phyloP scores from a whole-genome alignment of 179 eudicot species.

The Camellia oleifera region DNA sequence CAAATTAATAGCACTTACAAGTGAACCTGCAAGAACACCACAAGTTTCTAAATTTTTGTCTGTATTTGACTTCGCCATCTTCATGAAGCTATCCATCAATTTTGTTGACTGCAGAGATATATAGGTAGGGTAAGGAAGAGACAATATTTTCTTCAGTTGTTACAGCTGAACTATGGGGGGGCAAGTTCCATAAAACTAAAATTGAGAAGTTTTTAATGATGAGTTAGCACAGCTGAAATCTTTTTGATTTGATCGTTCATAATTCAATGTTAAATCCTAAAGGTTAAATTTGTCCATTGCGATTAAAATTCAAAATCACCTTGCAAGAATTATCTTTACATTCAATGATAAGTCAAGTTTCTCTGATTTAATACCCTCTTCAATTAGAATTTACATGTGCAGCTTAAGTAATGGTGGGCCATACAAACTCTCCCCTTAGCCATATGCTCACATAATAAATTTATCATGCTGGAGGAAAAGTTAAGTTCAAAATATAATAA shows the following conservation, averaged over 20 bases:
- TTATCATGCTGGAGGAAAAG: not conserved
- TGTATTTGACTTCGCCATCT: conserved; percentile 86
- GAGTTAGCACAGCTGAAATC: not conserved
- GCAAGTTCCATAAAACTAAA: conserved; percentile 7
- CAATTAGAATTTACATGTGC: not conserved
- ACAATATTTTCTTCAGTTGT: not conserved
- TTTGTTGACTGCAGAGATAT: conserved; percentile 60
- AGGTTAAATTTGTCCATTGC: too few relatives aligned
- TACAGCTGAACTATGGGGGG: not conserved
- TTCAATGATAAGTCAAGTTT: too few relatives aligned
- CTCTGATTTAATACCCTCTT: too few relatives aligned
- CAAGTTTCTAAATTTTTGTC: conserved; percentile 86
- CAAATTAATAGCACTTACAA: conserved; percentile 52
- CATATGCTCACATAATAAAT: not conserved
- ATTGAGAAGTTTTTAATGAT: not conserved
- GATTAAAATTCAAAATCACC: too few relatives aligned
- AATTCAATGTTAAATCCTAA: too few relatives aligned
- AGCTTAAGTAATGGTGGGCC: not conserved
- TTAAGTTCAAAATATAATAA: not conserved
- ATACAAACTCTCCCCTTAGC: not conserved
- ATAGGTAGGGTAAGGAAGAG: conserved; percentile 7
- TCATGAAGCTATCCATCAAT: conserved; percentile 93
- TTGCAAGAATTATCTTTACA: too few relatives aligned
- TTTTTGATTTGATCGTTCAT: not conserved
- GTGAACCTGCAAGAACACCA: conserved; percentile 95